Evolutionary conservation across 306 rosid genomes (phyloP), one percentile per base, ranked within the genome.

Genomic region (Acacia acuminata): DNA sequence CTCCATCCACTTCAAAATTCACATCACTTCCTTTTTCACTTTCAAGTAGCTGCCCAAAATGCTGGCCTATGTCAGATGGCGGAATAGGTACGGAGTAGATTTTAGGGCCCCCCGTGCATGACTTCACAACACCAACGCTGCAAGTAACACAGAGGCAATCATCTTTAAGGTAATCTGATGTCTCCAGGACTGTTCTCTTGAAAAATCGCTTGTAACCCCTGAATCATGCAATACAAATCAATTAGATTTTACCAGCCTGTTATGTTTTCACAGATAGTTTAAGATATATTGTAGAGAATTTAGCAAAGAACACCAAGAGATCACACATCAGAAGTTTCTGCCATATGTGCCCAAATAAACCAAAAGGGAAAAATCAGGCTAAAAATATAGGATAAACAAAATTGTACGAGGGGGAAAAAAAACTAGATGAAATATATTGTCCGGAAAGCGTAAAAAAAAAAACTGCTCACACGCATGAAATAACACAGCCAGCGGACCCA

Each of bases 181-280:
- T 81, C 90, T 93, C 96, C 25, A 93, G 83, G 50, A 83, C 74
- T 60, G 90, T 86, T 83, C 97, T 90, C 82, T 93, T 93, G 73
- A 93, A 90, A 73, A 93, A 93, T 14, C 94, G 89, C 76, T 93
- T 93, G 86, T 93, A 93, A 47, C 97, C 97, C 97, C 97, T 93
- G 92, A 77, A 85, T 47, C 77, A 87, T 79, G 65, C 79, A 77
- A 79, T 45, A 83, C 47, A 25, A 38, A 63, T 27, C 79, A 75
- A 78, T 87, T 45, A 83, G 78, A 73, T 2, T 48, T 47, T 20
- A 61, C 45, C 58, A 63, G 61, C 40, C 67, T 27, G 38, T 20
- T 56, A 24, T 9, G 38, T 53, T 63, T 19, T 34, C 79, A 85
- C 45, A 73, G 44, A 72, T 81, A 88, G 74, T 4, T 69, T 34